Conservation (phyloP, 2,329 filamentous ascomycete genomes). For the Chalara sp. region DNA sequence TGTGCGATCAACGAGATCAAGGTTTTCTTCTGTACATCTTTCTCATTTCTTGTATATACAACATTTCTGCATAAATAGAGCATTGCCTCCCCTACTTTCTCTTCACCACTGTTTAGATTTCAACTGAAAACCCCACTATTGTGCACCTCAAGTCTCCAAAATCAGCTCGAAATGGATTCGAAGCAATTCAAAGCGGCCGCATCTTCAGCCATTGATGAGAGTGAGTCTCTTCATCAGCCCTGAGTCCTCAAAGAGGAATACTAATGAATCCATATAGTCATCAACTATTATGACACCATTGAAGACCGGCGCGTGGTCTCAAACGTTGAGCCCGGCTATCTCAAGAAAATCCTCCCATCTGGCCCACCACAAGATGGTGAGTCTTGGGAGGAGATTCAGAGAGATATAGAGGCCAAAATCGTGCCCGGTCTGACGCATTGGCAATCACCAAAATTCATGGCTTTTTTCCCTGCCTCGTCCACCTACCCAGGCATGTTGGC, state of each 20-base stretch:
- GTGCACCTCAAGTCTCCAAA: too few relatives aligned
- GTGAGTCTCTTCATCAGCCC: conserved; percentile 39
- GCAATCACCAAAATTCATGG: conserved; percentile 92
- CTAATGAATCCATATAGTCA: conserved; percentile 49
- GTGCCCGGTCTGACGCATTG: conserved; percentile 84
- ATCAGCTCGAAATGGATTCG: conserved; percentile 57
- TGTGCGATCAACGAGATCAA: too few relatives aligned
- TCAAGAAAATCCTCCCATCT: conserved; percentile 68
- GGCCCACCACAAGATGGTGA: conserved; percentile 60
- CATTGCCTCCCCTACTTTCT: too few relatives aligned
- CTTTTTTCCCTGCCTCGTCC: conserved; percentile 81
- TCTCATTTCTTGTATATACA: too few relatives aligned
- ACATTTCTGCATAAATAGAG: too few relatives aligned
- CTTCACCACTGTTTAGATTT: too few relatives aligned
- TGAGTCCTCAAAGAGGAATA: too few relatives aligned
- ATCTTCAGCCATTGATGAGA: conserved; percentile 74
- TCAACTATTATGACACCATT: conserved; percentile 75
- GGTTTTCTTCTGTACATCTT: too few relatives aligned
- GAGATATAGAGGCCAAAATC: conserved; percentile 79
- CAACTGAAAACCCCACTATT: too few relatives aligned
- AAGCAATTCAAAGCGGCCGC: conserved; percentile 73
- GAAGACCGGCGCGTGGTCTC: conserved; percentile 66
- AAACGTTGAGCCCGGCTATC: conserved; percentile 76
- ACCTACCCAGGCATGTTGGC: conserved; percentile 83
- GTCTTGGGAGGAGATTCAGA: conserved; percentile 71